These are phyloP conservation scores for Magnolia officinalis DNA, from an alignment of 164 flowering plant genomes.

Conservation along the genomic window DNA sequence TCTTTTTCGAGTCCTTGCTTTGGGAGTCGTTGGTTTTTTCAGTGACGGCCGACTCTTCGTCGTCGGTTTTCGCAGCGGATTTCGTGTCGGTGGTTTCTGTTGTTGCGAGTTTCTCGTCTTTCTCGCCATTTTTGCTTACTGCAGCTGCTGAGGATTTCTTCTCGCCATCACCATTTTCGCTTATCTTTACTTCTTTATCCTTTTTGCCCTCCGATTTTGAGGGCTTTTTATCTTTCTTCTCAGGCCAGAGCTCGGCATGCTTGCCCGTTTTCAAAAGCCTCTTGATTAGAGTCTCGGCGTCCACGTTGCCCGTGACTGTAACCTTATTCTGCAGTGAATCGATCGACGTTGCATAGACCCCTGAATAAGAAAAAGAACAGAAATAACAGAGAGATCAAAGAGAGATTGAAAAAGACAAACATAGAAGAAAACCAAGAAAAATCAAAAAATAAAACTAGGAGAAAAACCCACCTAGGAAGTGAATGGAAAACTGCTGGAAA, in stretches of 20 bases:
- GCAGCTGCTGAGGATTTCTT: background rate
- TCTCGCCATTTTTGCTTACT: background rate
- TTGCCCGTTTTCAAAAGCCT: conserved; percentile 50
- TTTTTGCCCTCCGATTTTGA: conserved; percentile 11
- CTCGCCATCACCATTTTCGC: conserved; percentile 3
- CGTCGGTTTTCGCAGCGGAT: background rate
- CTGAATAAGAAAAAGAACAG: conserved; percentile 18
- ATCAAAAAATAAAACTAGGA: background rate
- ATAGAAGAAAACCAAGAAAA: background rate
- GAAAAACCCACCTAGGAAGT: background rate
- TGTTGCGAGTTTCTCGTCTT: background rate
- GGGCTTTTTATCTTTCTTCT: conserved; percentile 16
- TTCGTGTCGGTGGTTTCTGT: background rate
- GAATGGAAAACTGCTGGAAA: background rate
- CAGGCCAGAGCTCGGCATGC: conserved; percentile 54
- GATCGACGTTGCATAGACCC: conserved; percentile 42
- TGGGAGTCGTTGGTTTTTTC: background rate
- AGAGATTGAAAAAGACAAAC: background rate
- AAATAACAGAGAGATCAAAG: background rate
- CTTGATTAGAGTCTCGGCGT: conserved; percentile 45
- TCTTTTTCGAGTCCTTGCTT: background rate
- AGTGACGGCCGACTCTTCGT: background rate
- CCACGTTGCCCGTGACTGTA: conserved; percentile 54
- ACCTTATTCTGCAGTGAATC: conserved; percentile 55
- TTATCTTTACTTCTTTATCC: background rate